Base-by-base conservation (phyloP, 306 rosid species). In the Dalbergia oliveri region DNA sequence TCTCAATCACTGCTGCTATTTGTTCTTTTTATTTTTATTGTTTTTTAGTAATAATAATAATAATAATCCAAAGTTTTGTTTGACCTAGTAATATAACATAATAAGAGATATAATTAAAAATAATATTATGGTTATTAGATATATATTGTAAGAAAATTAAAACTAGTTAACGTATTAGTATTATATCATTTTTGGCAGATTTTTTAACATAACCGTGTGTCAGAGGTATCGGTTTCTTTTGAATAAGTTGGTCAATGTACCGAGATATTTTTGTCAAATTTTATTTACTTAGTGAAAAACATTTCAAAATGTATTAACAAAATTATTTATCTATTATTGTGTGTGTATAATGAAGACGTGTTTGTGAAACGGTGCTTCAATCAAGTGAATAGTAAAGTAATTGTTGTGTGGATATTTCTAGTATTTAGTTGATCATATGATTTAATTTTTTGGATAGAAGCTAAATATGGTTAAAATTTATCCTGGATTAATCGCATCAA, bases 401-500 rank as follows among this genome's bases (percentile, higher is more conserved):
- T 23, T 44, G 15, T 44, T 74, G n/a, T 45, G 5, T 26, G 19
- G 19, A 69, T 45, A 44, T 56, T 44, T 11, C 19, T 37, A 16
- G 39, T 18, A 49, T 75, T 65, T 78, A 63, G 23, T 74, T 76
- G 7, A 57, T 10, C 19, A 35, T 34, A 64, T 31, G 69, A 63
- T 26, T 72, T 57, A 58, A 26, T 26, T 31, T 54, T 18, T 67
- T 58, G 13, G 49, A 43, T 15, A 34, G 8, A 4, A 21, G 86
- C 65, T 80, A 80, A 80, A 84, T 35, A 66, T 47, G 84, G 84
- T 89, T 45, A 73, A 31, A 31, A 68, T 69, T 84, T 73, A 76
- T 79, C 89, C 66, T 73, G 69, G 33, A 79, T 86, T 71, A 73
- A 31, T 31, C 39, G 23, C 41, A 31, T 77, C 33, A 19, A 31